Conservation (phyloP, 2,329 filamentous ascomycete species). For the Calcarisporium arbuscula region DNA sequence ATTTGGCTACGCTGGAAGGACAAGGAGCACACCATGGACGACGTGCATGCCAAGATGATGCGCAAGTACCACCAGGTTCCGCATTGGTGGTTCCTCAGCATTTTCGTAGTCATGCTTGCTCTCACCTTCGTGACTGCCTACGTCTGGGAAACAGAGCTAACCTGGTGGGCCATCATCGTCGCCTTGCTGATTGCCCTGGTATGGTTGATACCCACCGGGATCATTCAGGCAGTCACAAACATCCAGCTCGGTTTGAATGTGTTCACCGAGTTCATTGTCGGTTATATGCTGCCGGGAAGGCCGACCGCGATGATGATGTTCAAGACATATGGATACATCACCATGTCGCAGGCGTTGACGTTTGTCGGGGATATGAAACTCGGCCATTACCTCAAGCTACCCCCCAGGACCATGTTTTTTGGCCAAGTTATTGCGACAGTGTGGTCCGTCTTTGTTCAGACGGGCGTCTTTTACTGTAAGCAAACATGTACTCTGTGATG, state of each 20-base stretch:
- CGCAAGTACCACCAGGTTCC: constrained; percentile 32
- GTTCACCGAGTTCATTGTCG: constrained; percentile 59
- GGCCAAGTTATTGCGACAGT: constrained; percentile 47
- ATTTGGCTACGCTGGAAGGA: too few relatives aligned
- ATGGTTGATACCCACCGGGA: constrained; percentile 49
- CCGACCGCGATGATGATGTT: constrained; percentile 66
- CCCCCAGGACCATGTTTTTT: constrained; percentile 47
- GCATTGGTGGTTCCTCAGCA: constrained; percentile 48
- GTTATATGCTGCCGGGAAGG: constrained; percentile 58
- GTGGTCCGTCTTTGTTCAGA: constrained; percentile 47
- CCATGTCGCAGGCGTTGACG: constrained; percentile 53
- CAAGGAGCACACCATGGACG: too few relatives aligned
- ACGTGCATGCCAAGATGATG: constrained; percentile 28
- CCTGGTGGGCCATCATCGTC: constrained; percentile 43
- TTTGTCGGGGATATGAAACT: constrained; percentile 56
- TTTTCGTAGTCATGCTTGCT: constrained; percentile 39
- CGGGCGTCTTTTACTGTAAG: constrained; percentile 55
- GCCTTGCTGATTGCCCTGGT: constrained; percentile 44
- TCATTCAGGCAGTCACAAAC: constrained; percentile 50
- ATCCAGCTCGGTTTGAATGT: constrained; percentile 56
- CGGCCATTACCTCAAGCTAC: constrained; percentile 56
- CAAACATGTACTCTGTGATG: too few relatives aligned
- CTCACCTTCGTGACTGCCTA: constrained; percentile 30
- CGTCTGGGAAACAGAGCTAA: constrained; percentile 43
- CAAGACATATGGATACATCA: constrained; percentile 61